phyloP scores from a whole-genome alignment of 2,329 filamentous ascomycete genomes.

The Paramyrothecium sp. region DNA sequence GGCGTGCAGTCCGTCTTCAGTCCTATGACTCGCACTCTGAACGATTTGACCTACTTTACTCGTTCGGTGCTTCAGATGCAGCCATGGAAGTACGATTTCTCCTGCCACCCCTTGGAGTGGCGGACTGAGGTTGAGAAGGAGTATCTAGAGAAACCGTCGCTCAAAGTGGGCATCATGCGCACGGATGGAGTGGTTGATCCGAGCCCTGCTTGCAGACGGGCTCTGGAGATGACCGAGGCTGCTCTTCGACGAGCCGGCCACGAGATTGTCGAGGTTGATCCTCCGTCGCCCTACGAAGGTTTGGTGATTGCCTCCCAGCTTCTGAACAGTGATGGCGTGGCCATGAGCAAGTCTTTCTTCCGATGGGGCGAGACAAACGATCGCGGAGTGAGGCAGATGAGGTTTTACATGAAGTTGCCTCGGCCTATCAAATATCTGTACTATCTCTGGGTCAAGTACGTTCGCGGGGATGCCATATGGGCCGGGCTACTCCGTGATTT shows the following conservation, averaged over 20 bases:
- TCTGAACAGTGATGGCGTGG: constrained; percentile 80
- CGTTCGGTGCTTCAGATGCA: constrained; percentile 74
- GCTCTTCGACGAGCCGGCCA: constrained; percentile 74
- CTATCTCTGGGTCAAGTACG: constrained; percentile 85
- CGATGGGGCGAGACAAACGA: constrained; percentile 78
- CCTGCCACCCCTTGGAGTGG: constrained; percentile 84
- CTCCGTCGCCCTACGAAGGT: constrained; percentile 72
- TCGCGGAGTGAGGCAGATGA: constrained; percentile 71
- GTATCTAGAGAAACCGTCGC: constrained; percentile 57
- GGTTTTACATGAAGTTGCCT: constrained; percentile 70
- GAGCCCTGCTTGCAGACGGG: constrained; percentile 78
- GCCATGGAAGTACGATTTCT: constrained; percentile 87
- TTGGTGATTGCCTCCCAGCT: constrained; percentile 76
- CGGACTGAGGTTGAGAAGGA: constrained; percentile 58
- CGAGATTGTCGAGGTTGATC: constrained; percentile 62
- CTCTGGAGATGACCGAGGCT: constrained; percentile 66
- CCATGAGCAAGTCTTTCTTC: constrained; percentile 76
- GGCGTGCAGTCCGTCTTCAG: constrained; percentile 87
- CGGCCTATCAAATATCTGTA: constrained; percentile 78
- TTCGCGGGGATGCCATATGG: constrained; percentile 74
- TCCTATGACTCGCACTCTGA: constrained; percentile 84
- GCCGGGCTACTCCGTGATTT: constrained; percentile 74
- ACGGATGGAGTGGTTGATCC: constrained; percentile 84
- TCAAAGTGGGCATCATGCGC: constrained; percentile 74
- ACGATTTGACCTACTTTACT: constrained; percentile 83